Evolutionary conservation across 805 yeast species (phyloP).

Genomic region (Candida fluviatilis): DNA sequence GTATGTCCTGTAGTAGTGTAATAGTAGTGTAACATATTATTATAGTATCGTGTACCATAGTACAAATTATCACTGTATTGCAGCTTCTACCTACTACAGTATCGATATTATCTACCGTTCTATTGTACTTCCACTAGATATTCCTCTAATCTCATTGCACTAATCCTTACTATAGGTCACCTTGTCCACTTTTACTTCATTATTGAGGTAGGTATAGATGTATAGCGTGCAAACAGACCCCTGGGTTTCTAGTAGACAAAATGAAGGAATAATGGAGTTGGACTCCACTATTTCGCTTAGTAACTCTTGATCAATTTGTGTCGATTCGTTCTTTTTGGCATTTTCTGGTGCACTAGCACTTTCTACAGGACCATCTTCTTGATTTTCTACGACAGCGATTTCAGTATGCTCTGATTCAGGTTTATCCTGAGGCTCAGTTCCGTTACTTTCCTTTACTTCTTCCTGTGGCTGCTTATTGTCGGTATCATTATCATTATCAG

Average conservation of each 20-base stretch:
- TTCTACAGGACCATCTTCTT: neutral
- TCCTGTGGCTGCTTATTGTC: slow-evolving; percentile 34
- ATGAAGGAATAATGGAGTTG: slow-evolving; percentile 62
- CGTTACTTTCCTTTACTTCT: slow-evolving; percentile 11
- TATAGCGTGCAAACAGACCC: slow-evolving; percentile 74
- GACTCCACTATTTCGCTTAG: slow-evolving; percentile 17
- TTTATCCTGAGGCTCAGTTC: slow-evolving; percentile 6
- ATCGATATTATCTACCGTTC: no score
- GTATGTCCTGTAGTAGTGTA: no score
- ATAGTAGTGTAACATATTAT: neutral
- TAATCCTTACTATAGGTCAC: slow-evolving; percentile 41
- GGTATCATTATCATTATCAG: slow-evolving; percentile 12
- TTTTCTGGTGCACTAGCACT: slow-evolving; percentile 4
- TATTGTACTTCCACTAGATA: no score
- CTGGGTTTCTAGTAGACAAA: slow-evolving; percentile 84
- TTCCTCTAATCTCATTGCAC: no score
- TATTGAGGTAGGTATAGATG: slow-evolving; percentile 76
- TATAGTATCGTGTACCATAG: neutral
- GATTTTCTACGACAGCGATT: slow-evolving; percentile 5
- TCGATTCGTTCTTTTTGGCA: slow-evolving; percentile 8
- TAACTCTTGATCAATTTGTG: slow-evolving; percentile 12
- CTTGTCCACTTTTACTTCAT: slow-evolving; percentile 88
- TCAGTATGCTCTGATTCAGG: slow-evolving; percentile 10
- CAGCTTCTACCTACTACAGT: no score
- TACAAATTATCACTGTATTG: neutral